Base-by-base conservation (phyloP, 2,329 filamentous ascomycete genomes). In the Fusarium transvaalense region DNA sequence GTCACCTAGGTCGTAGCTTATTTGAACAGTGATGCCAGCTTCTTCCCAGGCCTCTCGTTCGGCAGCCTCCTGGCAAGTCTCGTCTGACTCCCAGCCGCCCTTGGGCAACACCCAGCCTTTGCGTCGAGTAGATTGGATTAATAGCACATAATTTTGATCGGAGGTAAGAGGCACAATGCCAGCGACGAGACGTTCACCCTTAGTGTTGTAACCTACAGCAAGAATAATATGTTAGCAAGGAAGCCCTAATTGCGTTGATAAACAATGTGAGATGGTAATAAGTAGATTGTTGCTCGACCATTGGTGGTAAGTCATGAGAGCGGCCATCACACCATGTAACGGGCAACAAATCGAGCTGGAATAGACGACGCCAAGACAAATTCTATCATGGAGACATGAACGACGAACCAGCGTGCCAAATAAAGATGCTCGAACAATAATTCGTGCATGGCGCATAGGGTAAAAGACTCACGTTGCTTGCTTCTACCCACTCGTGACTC, bases 51-150 rank as follows among this genome's bases (percentile, higher is more conserved):
- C 96, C 81, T 99, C 96, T 72, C 96, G 84, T 84, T 91, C 81
- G 57, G 96, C 96, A 59, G 96, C 92, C 78, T 95, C 88, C 66
- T 91, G 89, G 68, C 92, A 96, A 66, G 90, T 88, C 82, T 99
- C 96, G 80, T 99, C 96, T 34, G 89, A 91, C 80, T 99, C 96
- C 94, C 96, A 99, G 64, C 96, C 96, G 77, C 96, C 96, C 80
- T 99, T 99, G 64, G 96, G 96, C 61, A 99, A 86, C 42, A 99
- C 96, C 96, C 96, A 99, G 75, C 92, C 93, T 79, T 93, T 93
- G 75, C 94, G 91, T 69, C 93, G 89, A 53, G 92, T 95, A 56
- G 94, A 97, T 83, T 97, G 94, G 75, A 98, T 97, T 73, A 99
- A 86, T 73, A 99, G 86, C 65, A 99, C 95, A 79, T 92, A 91